These are phyloP conservation scores for Fusarium sp. DNA, from an alignment of 2,329 filamentous ascomycete genomes.

Conservation along the genomic window DNA sequence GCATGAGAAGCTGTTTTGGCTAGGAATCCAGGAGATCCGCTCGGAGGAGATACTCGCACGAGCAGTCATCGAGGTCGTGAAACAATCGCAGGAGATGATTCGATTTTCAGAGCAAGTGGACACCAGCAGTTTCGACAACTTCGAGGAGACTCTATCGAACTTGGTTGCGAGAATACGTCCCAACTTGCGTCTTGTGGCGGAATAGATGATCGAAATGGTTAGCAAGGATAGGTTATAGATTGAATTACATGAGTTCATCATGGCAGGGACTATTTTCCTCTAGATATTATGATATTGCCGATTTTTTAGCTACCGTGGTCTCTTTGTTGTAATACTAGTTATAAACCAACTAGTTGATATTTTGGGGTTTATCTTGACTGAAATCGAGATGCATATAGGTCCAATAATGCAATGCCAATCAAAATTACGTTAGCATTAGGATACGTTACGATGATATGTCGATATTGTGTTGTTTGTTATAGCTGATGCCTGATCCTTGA, in stretches of 20 bases:
- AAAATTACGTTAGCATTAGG: too few species aligned
- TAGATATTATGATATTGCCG: too few species aligned
- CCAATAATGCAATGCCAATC: too few species aligned
- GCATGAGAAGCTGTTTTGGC: not conserved
- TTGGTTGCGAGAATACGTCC: not conserved
- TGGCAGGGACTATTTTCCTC: too few species aligned
- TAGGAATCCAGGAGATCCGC: not conserved
- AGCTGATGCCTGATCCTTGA: too few species aligned
- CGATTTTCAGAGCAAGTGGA: not conserved
- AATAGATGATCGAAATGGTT: not conserved
- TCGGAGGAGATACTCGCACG: not conserved
- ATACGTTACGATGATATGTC: too few species aligned
- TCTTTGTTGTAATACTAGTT: too few species aligned
- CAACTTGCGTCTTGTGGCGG: not conserved
- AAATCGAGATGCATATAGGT: too few species aligned
- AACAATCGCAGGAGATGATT: not conserved
- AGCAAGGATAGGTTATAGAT: not conserved
- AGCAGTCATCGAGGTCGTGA: not conserved
- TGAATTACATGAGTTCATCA: not conserved
- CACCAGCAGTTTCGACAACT: not conserved
- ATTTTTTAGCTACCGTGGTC: too few species aligned
- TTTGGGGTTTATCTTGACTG: too few species aligned
- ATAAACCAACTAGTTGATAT: too few species aligned
- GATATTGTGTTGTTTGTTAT: too few species aligned
- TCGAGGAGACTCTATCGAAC: not conserved